Evolutionary conservation across 2,329 filamentous ascomycete species (phyloP).

Genomic region (Pestalotiopsis sp.): DNA sequence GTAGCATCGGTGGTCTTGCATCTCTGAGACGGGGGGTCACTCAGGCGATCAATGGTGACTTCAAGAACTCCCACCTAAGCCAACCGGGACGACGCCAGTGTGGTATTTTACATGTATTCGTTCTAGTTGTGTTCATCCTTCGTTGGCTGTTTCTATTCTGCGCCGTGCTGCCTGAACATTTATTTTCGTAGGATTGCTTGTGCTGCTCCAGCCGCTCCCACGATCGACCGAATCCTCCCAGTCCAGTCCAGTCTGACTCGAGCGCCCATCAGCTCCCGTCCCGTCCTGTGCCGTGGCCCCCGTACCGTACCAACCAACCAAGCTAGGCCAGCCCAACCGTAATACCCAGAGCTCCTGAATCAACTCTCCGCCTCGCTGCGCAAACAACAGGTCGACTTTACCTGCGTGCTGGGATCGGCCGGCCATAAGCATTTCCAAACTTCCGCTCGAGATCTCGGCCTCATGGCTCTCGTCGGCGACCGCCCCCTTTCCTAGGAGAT

Average conservation of each 20-base stretch:
- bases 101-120: background rate
- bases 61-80: background rate
- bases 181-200: background rate
- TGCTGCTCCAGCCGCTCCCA: background rate
- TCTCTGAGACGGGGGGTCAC: background rate
- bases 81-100: background rate
- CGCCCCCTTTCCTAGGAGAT: constrained; percentile 11
- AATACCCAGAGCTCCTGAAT: background rate
- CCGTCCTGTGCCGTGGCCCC: background rate
- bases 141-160: background rate
- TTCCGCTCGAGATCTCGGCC: background rate
- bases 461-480: constrained; percentile 5
- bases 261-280: background rate
- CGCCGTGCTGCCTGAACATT: background rate
- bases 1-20: background rate
- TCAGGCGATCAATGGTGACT: background rate
- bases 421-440: background rate
- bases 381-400: background rate
- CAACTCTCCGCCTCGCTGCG: background rate
- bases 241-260: background rate
- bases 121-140: background rate
- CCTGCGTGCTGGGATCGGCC: background rate
- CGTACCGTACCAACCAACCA: background rate
- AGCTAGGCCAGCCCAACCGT: background rate
- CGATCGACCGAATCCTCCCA: background rate